phyloP scores from a whole-genome alignment of 305 asterid genomes.

The Petunia hybrid region DNA sequence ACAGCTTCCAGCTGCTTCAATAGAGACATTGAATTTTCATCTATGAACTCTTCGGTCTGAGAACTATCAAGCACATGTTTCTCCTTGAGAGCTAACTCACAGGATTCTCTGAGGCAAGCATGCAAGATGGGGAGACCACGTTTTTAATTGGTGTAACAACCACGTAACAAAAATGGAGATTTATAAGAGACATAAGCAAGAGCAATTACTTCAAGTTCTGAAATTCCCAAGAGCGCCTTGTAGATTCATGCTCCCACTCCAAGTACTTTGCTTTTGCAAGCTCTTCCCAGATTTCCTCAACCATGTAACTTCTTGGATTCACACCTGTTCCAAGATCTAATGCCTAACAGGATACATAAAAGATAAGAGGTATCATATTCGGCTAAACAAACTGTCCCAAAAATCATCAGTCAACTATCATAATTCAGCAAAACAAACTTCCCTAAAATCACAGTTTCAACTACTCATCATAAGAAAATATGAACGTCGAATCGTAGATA shows the following conservation, averaged over 20 bases:
- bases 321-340: constrained; percentile 85
- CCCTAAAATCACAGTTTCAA: background rate
- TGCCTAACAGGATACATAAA: constrained; percentile 58
- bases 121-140: constrained; percentile 27
- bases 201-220: constrained; percentile 65
- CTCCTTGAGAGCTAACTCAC: constrained; percentile 75
- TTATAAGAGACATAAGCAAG: background rate
- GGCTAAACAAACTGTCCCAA: background rate
- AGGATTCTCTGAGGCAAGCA: constrained; percentile 62
- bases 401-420: constrained; percentile 16
- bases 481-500: background rate
- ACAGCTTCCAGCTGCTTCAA: constrained; percentile 64
- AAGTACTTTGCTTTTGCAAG: constrained; percentile 86
- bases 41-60: constrained; percentile 58
- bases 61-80: constrained; percentile 53
- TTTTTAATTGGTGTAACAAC: background rate
- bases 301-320: constrained; percentile 73
- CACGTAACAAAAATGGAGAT: background rate
- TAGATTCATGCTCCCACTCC: constrained; percentile 80
- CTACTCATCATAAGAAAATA: constrained; percentile 5
- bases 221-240: constrained; percentile 79
- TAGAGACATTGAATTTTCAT: constrained; percentile 44
- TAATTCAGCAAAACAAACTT: background rate
- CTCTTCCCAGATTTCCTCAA: constrained; percentile 94
- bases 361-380: constrained; percentile 7